Percentiles rank a stretch among this genome's conserved stretches.
Evolutionary conservation across 1,284 basidiomycete species (phyloP).

Genomic region (Melampsora abietis-canadensis): DNA sequence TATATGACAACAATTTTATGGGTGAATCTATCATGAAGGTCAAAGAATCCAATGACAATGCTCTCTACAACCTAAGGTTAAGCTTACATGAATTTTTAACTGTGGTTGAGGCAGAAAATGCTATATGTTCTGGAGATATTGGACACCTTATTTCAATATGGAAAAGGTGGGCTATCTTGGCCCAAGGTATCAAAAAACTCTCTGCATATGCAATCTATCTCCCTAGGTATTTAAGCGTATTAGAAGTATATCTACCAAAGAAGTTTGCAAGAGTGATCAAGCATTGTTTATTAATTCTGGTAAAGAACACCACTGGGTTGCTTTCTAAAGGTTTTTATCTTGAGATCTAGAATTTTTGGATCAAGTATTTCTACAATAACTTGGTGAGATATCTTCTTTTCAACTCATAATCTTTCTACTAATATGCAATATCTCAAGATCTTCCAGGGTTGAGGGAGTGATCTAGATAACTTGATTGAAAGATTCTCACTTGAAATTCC

Average conservation of each 20-base stretch:
- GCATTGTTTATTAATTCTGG: conserved; percentile 14
- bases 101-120: conserved; percentile 11
- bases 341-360: conserved; percentile 28
- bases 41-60: neutral
- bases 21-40: neutral
- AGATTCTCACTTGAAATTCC: conserved; percentile 12
- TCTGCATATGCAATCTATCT: conserved; percentile 13
- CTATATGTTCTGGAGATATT: conserved; percentile 19
- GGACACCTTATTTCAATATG: conserved; percentile 11
- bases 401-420: neutral
- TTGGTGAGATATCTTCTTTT: neutral
- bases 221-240: neutral
- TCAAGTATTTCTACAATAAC: conserved; percentile 21
- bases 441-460: neutral
- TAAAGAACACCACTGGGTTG: conserved; percentile 7
- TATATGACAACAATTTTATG: conserved; percentile 2
- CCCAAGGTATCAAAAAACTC: neutral
- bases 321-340: conserved; percentile 27
- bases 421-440: too few relatives aligned
- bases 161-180: conserved; percentile 19
- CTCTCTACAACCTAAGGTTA: conserved; percentile 1
- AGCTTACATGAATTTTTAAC: conserved; percentile 11
- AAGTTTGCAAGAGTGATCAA: conserved; percentile 7
- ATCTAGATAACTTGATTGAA: conserved; percentile 3
- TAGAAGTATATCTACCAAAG: neutral